phyloP scores from a whole-genome alignment of 2,329 filamentous ascomycete species.

The Diaporthe caulivora region DNA sequence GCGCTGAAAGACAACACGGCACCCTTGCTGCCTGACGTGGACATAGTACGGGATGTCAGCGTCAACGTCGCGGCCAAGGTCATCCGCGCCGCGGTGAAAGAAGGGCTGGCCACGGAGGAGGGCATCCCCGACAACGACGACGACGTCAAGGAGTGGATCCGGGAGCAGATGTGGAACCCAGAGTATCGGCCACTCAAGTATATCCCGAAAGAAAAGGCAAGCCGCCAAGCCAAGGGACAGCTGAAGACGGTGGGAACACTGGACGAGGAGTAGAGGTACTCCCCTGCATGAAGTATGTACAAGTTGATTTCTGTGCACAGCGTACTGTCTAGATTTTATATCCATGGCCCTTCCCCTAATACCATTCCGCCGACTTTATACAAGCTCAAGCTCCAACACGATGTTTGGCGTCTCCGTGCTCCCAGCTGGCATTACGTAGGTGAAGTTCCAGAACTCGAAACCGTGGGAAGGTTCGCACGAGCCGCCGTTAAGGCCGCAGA shows the following conservation, averaged over 20 bases:
- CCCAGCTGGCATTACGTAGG: constrained; percentile 53
- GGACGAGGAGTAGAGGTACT: constrained; percentile 39
- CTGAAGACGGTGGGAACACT: constrained; percentile 61
- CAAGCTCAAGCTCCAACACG: constrained; percentile 39
- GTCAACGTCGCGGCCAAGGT: constrained; percentile 82
- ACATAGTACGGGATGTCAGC: constrained; percentile 79
- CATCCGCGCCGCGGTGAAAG: constrained; percentile 77
- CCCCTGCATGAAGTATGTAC: neutral
- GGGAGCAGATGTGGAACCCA: constrained; percentile 84
- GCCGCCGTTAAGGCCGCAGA: constrained; percentile 56
- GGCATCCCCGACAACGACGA: constrained; percentile 70
- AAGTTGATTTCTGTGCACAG: neutral
- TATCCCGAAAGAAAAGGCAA: constrained; percentile 65
- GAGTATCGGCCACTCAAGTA: constrained; percentile 74
- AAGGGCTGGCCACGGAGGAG: constrained; percentile 74
- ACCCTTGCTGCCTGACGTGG: constrained; percentile 82
- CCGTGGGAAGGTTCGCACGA: constrained; percentile 48
- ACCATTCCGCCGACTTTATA: neutral
- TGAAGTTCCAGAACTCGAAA: constrained; percentile 63
- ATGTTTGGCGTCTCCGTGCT: constrained; percentile 43
- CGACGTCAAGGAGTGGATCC: constrained; percentile 77
- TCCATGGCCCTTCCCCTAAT: neutral
- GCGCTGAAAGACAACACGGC: constrained; percentile 72
- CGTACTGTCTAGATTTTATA: neutral
- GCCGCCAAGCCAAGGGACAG: constrained; percentile 70